A percentile compares a stretch with the other conserved stretches of the same genome.
Conservation (phyloP, 1,139 yeast species). For the Geotrichum australiense region DNA sequence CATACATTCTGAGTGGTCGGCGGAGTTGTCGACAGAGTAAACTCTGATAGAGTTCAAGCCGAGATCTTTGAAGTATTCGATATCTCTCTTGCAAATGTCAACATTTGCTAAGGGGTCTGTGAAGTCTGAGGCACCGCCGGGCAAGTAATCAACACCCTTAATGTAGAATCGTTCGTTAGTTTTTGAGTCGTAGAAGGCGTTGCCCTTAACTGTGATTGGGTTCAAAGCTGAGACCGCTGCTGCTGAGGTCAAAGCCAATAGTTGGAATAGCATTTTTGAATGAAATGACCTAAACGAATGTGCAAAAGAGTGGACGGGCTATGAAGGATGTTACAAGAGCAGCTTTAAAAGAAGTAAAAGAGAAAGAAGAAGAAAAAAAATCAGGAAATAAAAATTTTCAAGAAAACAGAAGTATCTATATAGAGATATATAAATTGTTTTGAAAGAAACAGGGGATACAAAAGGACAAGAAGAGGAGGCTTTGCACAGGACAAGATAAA, state of each 20-base stretch:
- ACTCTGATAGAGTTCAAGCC: conserved; percentile 82
- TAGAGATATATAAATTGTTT: too few species aligned
- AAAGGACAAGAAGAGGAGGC: too few species aligned
- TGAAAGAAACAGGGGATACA: too few species aligned
- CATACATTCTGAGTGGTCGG: conserved; percentile 87
- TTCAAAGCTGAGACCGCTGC: conserved; percentile 8
- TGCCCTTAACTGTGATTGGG: conserved; percentile 35
- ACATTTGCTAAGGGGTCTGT: conserved; percentile 72
- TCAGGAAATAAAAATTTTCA: too few species aligned
- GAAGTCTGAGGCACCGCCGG: conserved; percentile 50
- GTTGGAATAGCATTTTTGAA: background rate
- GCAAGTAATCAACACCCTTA: conserved; percentile 77
- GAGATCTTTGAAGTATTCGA: conserved; percentile 57
- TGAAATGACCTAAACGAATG: too few species aligned
- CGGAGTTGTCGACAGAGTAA: conserved; percentile 75
- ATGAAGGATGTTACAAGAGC: too few species aligned
- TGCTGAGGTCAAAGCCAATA: conserved; percentile 7
- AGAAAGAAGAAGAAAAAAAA: too few species aligned
- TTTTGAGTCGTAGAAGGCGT: conserved; percentile 54
- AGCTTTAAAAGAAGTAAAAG: too few species aligned
- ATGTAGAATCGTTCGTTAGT: conserved; percentile 79
- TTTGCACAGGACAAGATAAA: too few species aligned
- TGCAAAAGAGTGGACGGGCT: too few species aligned
- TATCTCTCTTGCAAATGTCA: conserved; percentile 67
- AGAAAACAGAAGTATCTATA: too few species aligned